Base-by-base conservation (phyloP, 2,329 filamentous ascomycete species). In the Alternaria conjuncta region DNA sequence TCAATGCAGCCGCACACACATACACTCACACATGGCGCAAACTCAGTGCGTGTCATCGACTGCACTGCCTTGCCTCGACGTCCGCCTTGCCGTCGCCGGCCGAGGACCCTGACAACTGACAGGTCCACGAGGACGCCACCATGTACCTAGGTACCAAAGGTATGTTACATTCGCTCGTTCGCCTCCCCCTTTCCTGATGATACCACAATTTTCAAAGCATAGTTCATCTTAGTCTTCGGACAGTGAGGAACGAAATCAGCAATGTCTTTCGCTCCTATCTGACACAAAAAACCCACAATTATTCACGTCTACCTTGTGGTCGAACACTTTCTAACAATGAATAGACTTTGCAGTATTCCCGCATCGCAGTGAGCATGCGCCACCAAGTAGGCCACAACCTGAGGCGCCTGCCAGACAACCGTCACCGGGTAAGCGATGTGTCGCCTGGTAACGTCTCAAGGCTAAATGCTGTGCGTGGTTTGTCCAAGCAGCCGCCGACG, bases 241-340 rank as follows among this genome's bases (percentile, higher is more conserved):
- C 72, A 66, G 69, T 81, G 80, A 74, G 78, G 78, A 80, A 78
- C 71, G 75, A 79, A 76, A 71, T 36, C 67, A 75, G 76, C 72
- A 74, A 74, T 75, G 78, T 82, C 79, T 80, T 81, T 82, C 79
- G 76, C 79, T 76, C 78, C 80, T 80, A 80, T 80, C 77, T 80
- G 79, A 81, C 71, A 46, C 25, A 21, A 44, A 57, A 21, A 41
- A 41, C 15, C 36, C 36, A 41, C 36, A 41, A 41, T 41, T 41
- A 41, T 41, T 18, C 36, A 41, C 36, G 36, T 41, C 36, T 41
- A 41, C 36, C 8, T 41, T 41, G n/a, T 53, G 25, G 18, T 32
- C 7, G 61, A 61, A 57, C 58, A 43, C 30, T 6, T 55, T 55
- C 64, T 66, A 12, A 66, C 64, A 49, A 45, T 25, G 20, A 58